Evolutionary conservation across 2,329 filamentous ascomycete species (phyloP).

Genomic region (Venturia oleaginea): DNA sequence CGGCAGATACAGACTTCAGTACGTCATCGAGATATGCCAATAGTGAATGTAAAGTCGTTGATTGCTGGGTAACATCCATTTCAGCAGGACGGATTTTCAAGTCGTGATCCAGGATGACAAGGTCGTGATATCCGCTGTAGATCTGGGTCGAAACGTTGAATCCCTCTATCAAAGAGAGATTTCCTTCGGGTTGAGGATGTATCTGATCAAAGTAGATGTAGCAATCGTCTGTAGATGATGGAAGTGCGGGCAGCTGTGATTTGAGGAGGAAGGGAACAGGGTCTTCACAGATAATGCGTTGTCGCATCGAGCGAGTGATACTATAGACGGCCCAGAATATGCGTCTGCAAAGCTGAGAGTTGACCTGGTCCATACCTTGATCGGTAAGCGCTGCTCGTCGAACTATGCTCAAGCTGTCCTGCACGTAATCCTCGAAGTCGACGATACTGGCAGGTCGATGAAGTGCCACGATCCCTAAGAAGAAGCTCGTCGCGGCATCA

Average conservation of each 20-base stretch:
- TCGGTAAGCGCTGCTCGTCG: constrained; percentile 35
- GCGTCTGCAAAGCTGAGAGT: constrained; percentile 45
- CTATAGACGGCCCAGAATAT: constrained; percentile 64
- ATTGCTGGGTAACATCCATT: background rate
- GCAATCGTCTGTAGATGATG: constrained; percentile 74
- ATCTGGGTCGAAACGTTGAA: constrained; percentile 75
- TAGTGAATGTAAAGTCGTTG: background rate
- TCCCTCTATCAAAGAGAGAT: constrained; percentile 62
- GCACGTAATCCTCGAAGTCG: constrained; percentile 49
- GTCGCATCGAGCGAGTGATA: constrained; percentile 51
- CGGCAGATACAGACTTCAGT: constrained; percentile 19
- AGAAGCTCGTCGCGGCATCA: constrained; percentile 66
- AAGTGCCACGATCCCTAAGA: constrained; percentile 55
- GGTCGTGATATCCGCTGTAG: constrained; percentile 37
- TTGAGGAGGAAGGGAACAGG: constrained; percentile 55
- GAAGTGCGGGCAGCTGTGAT: constrained; percentile 51
- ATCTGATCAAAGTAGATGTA: constrained; percentile 66
- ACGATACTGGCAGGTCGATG: constrained; percentile 49
- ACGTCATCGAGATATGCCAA: background rate
- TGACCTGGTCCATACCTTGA: constrained; percentile 47
- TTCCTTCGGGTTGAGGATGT: constrained; percentile 57
- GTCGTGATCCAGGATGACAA: background rate
- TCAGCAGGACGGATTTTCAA: constrained; percentile 46
- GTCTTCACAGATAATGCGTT: constrained; percentile 19
- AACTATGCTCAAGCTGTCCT: constrained; percentile 61